Conservation (phyloP, 345 rosid species). For the Lepidium africanum region DNA sequence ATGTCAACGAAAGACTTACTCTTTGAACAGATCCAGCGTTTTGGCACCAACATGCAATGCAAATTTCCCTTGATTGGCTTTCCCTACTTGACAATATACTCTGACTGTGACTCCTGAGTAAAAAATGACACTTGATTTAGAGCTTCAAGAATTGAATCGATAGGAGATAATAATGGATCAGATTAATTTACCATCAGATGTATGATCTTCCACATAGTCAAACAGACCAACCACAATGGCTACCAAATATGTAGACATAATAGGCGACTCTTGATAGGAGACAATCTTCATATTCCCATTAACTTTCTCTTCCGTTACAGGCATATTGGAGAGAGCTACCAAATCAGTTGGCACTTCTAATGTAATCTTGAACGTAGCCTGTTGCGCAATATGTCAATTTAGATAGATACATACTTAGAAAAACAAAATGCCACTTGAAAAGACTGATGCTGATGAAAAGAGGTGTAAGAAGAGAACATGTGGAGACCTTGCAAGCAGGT, state of each 20-base stretch:
- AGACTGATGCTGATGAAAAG: not conserved
- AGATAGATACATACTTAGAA: not conserved
- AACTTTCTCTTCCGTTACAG: slow-evolving; percentile 57
- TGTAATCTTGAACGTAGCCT: slow-evolving; percentile 94
- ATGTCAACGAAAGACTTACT: slow-evolving; percentile 38
- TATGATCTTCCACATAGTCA: slow-evolving; percentile 79
- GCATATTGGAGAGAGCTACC: slow-evolving; percentile 95
- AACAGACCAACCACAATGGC: slow-evolving; percentile 91
- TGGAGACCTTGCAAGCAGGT: slow-evolving; percentile 86
- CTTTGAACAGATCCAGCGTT: slow-evolving; percentile 78
- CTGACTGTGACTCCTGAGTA: slow-evolving; percentile 70
- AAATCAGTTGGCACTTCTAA: slow-evolving; percentile 74
- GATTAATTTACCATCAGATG: slow-evolving; percentile 62
- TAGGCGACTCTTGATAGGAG: slow-evolving; percentile 75
- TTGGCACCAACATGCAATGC: slow-evolving; percentile 89
- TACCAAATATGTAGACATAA: slow-evolving; percentile 94
- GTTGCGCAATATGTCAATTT: slow-evolving; percentile 17
- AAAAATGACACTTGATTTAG: slow-evolving; percentile 7
- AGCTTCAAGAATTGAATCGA: not conserved
- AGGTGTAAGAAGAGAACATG: not conserved
- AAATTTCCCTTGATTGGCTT: slow-evolving; percentile 79
- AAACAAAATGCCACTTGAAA: not conserved
- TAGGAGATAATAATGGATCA: not conserved
- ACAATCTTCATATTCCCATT: slow-evolving; percentile 59
- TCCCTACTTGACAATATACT: slow-evolving; percentile 87